Evolutionary conservation across 768 basidiomycete genomes (phyloP), one percentile per base, ranked within the genome.

Genomic region (Lyophyllum decastes): DNA sequence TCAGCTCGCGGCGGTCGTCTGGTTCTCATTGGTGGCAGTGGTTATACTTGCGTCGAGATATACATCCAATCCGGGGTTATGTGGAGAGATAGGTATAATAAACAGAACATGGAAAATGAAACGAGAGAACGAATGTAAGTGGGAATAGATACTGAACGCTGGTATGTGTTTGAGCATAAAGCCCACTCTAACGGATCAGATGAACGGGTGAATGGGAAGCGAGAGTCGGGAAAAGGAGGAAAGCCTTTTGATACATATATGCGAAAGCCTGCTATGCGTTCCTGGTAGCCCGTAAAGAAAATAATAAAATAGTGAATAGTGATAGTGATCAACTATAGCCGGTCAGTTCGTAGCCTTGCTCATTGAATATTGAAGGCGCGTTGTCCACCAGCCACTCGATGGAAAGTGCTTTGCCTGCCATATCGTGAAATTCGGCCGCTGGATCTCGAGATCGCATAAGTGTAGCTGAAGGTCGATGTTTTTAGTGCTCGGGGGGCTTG

Each of bases 361-460:
- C 62, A 50, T 71, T 71, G 67, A 83, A 84, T 64, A 90, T 75
- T 24, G 72, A 70, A 40, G 78, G 81, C 12, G 92, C 92, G 68
- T 96, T 90, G 69, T 98, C 95, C 59, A 98, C 86, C 62, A 98
- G 84, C 90, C 95, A 97, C 72, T 97, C 94, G 50, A 99, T 81
- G 65, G 90, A 86, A 57, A 95, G 82, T 6, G 96, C 93, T 73
- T 96, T 98, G 52, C 94, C 93, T 8, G 93, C 95, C 92, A 98
- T 98, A 72, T 99, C 96, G 66, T 87, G 90, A 76, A 98, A 98
- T 75, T 98, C 97, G 17, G 92, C 85, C 25, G 82, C 81, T 3
- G 90, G 87, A 69, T 95, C 90, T 33, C 84, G 82, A 8, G 96
- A 95, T 65, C 92, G 86, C 88, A 98, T 92, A 19, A 99, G 79